phyloP scores from a whole-genome alignment of 108 stramenopile genomes.

The Aureococcus anophagefferens region DNA sequence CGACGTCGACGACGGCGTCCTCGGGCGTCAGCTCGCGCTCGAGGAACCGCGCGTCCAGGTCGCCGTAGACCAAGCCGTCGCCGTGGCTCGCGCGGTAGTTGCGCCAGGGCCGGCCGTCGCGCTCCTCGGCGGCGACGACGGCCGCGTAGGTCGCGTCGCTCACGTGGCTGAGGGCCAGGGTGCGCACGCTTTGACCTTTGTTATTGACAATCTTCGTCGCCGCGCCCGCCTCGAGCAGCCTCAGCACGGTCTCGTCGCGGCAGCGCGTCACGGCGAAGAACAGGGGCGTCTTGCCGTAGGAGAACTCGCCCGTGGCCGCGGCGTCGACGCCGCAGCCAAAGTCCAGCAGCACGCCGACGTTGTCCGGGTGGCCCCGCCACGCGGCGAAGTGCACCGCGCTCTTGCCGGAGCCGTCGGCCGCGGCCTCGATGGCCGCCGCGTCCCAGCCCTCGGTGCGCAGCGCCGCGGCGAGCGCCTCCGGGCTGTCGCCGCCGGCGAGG shows the following conservation, averaged over 20 bases:
- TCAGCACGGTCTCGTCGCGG: constrained; percentile 49
- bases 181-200: constrained; percentile 64
- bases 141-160: constrained; percentile 13
- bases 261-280: constrained; percentile 63
- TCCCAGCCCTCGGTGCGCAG: too few species aligned
- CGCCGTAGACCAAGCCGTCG: constrained; percentile 57
- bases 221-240: constrained; percentile 36
- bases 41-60: constrained; percentile 58
- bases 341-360: constrained; percentile 42
- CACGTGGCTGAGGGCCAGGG: constrained; percentile 47
- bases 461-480: too few species aligned
- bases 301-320: constrained; percentile 41
- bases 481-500: too few species aligned
- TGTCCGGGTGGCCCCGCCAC: constrained; percentile 56
- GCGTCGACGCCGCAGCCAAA: constrained; percentile 43
- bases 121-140: constrained; percentile 10
- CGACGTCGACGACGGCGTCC: constrained; percentile 41
- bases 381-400: constrained; percentile 59
- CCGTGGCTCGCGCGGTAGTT: constrained; percentile 55
- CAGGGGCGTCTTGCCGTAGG: constrained; percentile 70
- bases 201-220: constrained; percentile 67
- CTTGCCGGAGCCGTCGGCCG: constrained; percentile 22
- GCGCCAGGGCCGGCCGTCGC: constrained; percentile 27
- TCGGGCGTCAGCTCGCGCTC: constrained; percentile 32
- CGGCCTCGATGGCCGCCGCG: too few species aligned